Evolutionary conservation across 192 early-diverging fungal species (phyloP), one percentile per base, ranked within the genome.

Genomic region (Coemansia sp.): DNA sequence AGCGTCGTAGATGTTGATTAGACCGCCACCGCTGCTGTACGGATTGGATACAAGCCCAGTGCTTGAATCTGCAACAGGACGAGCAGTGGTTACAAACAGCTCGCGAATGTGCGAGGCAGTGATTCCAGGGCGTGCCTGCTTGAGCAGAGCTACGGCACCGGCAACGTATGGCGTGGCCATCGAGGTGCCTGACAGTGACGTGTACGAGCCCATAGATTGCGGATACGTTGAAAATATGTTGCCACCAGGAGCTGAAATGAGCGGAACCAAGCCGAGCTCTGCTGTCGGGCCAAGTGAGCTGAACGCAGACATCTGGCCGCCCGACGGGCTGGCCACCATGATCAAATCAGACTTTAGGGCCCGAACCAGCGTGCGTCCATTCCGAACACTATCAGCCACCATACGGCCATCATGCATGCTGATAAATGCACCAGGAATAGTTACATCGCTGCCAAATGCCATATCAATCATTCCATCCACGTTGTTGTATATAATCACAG

Each of bases 141-240:
- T 72, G 14, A 89, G 66, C 22, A 95, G 70, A 1, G 91, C 92
- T 1, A 86, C 71, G 3, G 85, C 65, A 10, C 92, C 93, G 16
- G 88, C 81, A 17, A 89, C 68, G 64, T 90, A 89, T 0, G 93
- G 91, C 37, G 84, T 80, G 8, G 93, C 84, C 93, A 93, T 93
- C 31, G 89, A 91, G 12, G 93, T 93, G n/a, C 92, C 93, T 14
- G 86, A 84, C 21, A 81, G 29, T 11, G 80, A 62, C 19, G 61
- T 63, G 22, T 83, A 85, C 14, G 47, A 21, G 29, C 83, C 81
- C 25, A 63, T 43, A 26, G 61, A 72, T 9, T 72, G 27, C 9
- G 75, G 86, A 55, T 71, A 86, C 19, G 87, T 86, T 11, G 90
- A 89, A 41, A 77, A 86, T 25, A 91, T 90, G 45, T 83, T 74